Evolutionary conservation across 2,329 filamentous ascomycete species (phyloP).

Genomic region (Leptodontidium sp.): DNA sequence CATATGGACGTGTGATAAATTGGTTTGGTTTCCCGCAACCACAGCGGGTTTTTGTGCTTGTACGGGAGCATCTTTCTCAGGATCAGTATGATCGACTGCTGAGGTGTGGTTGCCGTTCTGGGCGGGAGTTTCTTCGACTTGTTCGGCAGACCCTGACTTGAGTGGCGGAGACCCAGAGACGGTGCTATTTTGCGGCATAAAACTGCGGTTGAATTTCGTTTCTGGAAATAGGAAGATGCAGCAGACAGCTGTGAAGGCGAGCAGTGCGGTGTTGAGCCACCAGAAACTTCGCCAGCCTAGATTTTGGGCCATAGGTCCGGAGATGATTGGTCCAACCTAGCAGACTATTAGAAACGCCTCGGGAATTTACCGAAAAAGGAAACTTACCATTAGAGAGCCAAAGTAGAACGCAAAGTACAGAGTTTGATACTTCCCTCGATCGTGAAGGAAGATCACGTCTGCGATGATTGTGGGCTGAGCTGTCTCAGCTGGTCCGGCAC

Average conservation of each 20-base stretch:
- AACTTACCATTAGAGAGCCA: conserved; percentile 65
- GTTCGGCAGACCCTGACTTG: conserved; percentile 35
- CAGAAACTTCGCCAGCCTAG: conserved; percentile 69
- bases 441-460: conserved; percentile 71
- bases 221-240: conserved; percentile 69
- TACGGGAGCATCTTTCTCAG: conserved; percentile 31
- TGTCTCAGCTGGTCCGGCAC: conserved; percentile 68
- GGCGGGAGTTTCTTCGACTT: conserved; percentile 27
- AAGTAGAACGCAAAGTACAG: conserved; percentile 69
- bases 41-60: conserved; percentile 26
- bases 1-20: conserved; percentile 52
- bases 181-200: conserved; percentile 22
- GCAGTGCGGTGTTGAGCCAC: conserved; percentile 68
- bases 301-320: conserved; percentile 66
- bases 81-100: conserved; percentile 31
- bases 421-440: conserved; percentile 63
- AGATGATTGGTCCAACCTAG: conserved; percentile 62
- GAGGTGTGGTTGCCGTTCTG: conserved; percentile 10
- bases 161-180: conserved; percentile 24
- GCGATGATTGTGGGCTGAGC: conserved; percentile 69
- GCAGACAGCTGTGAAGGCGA: conserved; percentile 58
- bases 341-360: conserved; percentile 28
- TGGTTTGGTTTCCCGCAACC: conserved; percentile 40
- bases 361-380: no score
- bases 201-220: conserved; percentile 63